phyloP scores from a whole-genome alignment of 257 asterid genomes.

The Primulina eburnea region DNA sequence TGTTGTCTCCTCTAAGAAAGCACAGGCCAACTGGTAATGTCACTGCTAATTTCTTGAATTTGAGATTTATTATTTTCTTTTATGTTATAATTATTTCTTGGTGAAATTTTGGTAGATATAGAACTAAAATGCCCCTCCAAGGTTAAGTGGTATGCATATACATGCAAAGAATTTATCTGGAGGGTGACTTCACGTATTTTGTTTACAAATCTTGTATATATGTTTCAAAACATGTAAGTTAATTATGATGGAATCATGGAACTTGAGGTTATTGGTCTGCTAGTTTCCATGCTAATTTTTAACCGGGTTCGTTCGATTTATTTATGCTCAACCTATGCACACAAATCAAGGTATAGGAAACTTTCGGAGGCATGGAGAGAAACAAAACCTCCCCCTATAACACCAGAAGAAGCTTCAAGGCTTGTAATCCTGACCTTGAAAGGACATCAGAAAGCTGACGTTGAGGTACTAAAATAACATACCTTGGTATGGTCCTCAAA shows the following conservation, averaged over 20 bases:
- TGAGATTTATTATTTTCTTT: neutral
- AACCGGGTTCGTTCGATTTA: neutral
- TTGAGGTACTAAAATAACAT: constrained; percentile 47
- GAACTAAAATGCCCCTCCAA: neutral
- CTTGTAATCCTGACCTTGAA: constrained; percentile 70
- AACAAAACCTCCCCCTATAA: constrained; percentile 77
- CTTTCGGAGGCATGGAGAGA: constrained; percentile 92
- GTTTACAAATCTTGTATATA: neutral
- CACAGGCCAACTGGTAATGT: neutral
- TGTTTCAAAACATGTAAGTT: no score
- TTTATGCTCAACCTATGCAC: constrained; percentile 11
- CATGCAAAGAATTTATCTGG: neutral
- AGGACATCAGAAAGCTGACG: constrained; percentile 88
- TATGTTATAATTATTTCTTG: neutral
- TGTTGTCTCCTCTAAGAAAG: constrained; percentile 1
- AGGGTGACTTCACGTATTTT: neutral
- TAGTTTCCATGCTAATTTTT: neutral
- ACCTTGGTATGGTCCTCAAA: neutral
- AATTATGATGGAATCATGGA: neutral
- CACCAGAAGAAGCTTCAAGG: constrained; percentile 86
- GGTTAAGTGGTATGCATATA: neutral
- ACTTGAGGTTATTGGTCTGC: neutral
- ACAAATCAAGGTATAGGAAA: constrained; percentile 67
- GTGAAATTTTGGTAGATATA: neutral
- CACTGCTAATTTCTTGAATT: neutral